Evolutionary conservation across 75 land plant genomes (phyloP).

Genomic region (Pinus taeda): DNA sequence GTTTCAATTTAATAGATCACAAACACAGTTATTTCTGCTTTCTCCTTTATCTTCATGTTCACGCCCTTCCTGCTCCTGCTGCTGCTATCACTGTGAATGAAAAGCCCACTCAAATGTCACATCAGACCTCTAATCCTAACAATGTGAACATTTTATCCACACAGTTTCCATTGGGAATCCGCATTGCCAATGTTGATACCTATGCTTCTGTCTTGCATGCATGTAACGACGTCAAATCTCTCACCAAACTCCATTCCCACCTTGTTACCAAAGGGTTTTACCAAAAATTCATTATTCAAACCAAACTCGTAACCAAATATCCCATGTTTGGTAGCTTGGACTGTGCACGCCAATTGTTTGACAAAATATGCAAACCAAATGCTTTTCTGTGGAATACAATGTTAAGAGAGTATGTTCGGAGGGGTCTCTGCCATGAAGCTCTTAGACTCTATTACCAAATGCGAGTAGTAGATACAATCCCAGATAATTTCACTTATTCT

Average conservation of each 20-base stretch:
- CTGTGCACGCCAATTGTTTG: constrained; percentile 5
- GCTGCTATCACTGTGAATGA: too few relatives aligned
- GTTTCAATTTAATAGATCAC: too few relatives aligned
- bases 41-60: too few relatives aligned
- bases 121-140: too few relatives aligned
- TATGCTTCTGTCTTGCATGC: too few relatives aligned
- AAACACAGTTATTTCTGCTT: too few relatives aligned
- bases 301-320: not conserved
- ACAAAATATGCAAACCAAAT: not conserved
- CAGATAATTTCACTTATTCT: constrained; percentile 9
- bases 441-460: constrained; percentile 2
- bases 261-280: not conserved
- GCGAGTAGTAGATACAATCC: not conserved
- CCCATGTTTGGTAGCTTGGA: not conserved
- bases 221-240: too few relatives aligned
- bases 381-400: constrained; percentile 12
- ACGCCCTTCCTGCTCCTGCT: too few relatives aligned
- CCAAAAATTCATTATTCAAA: not conserved
- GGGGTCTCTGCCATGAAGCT: constrained; percentile 5
- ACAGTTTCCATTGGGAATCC: too few relatives aligned
- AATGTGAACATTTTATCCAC: too few relatives aligned
- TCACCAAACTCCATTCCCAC: not conserved
- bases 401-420: constrained; percentile 13
- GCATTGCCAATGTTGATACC: too few relatives aligned
- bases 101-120: too few relatives aligned